Evolutionary conservation across 768 basidiomycete genomes (phyloP), one percentile per base, ranked within the genome.

Genomic region (Boletellus ananas): DNA sequence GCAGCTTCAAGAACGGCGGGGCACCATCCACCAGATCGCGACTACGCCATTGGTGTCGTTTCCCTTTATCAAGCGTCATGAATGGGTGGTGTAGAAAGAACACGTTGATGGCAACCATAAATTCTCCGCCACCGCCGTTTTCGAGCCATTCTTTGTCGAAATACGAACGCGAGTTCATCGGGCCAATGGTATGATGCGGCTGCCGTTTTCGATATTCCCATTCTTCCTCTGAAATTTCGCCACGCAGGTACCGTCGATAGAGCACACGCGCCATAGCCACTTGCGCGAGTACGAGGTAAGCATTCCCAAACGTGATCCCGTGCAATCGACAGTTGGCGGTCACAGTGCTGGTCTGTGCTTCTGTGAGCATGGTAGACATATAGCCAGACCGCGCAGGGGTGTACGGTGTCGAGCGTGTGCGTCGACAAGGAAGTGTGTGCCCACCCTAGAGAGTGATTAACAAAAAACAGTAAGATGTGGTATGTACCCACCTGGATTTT

Each of bases 251-350:
- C 29, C 67, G 71, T 33, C 72, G 68, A 41, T 76, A 74, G 10
- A 83, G 70, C 12, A 81, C 55, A 0, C 81, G 76, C 6, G 79
- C 70, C 45, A 78, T 64, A 0, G 76, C 80, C 9, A 81, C 66
- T 57, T 84, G 83, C 1, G 69, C 74, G 17, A 83, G 67, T 2
- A 77, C 67, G 3, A 77, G 72, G 33, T 71, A 73, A 6, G 71
- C 78, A 43, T 74, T 73, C 1, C 81, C 81, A 34, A 83, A 76
- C 0, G 81, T 81, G 25, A 82, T 29, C 1, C 61, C 55, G 21
- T 76, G 59, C 37, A 58, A 57, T 33, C 74, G 74, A 55, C 80
- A 81, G 31, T 64, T 71, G 18, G 52, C 43, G 3, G 70, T 43
- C 36, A 79, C 69, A 4, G 42, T 39, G 10, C 49, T 47, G 12